A percentile compares a stretch with the other conserved stretches of the same genome.
These are phyloP conservation scores for Linum tenue DNA, from an alignment of 345 rosid genomes.

Conservation along the genomic window DNA sequence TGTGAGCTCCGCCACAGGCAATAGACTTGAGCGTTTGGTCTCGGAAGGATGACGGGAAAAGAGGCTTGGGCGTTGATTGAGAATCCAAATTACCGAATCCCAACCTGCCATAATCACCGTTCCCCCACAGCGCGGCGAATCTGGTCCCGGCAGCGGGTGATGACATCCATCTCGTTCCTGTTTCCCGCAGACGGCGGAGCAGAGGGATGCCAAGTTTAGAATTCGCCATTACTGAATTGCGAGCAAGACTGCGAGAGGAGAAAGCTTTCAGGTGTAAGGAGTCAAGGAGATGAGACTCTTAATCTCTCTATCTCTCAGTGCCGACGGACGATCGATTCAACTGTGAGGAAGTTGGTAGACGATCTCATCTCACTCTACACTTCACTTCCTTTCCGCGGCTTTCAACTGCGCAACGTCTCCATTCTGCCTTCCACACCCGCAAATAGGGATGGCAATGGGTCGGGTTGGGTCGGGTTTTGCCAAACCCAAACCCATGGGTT, in stretches of 20 bases:
- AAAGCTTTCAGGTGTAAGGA: too few species aligned
- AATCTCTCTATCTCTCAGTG: too few species aligned
- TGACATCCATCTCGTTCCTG: constrained; percentile 14
- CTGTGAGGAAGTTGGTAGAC: too few species aligned
- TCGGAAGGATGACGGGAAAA: constrained; percentile 35
- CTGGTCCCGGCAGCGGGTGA: constrained; percentile 21
- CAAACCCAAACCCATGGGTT: too few species aligned
- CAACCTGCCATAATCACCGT: constrained; percentile 77
- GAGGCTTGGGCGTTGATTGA: constrained; percentile 49
- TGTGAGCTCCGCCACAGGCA: constrained; percentile 94
- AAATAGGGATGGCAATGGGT: too few species aligned
- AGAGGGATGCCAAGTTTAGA: not conserved
- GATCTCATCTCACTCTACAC: not conserved
- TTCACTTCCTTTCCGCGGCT: not conserved
- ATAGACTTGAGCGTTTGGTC: constrained; percentile 42
- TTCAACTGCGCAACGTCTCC: not conserved
- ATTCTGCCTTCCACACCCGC: not conserved
- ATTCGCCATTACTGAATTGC: not conserved
- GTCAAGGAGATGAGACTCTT: not conserved
- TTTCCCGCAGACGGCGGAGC: not conserved
- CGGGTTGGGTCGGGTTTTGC: too few species aligned
- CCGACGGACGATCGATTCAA: too few species aligned
- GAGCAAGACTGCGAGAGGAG: not conserved
- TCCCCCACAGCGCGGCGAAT: constrained; percentile 80
- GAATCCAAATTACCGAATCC: constrained; percentile 67